Evolutionary conservation across 2,329 filamentous ascomycete species (phyloP).

Genomic region (Fusarium udum): DNA sequence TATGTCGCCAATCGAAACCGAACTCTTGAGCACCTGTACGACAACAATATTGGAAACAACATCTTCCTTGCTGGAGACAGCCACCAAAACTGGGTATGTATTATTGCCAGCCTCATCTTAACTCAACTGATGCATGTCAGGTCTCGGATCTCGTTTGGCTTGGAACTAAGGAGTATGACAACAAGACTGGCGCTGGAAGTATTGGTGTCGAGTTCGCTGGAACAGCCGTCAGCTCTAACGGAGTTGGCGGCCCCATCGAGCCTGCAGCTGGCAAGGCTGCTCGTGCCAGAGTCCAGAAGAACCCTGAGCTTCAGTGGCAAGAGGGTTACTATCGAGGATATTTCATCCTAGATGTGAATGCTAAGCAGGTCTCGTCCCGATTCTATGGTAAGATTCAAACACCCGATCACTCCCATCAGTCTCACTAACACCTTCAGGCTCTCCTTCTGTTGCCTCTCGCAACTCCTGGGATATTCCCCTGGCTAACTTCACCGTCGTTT

Average conservation of each 20-base stretch:
- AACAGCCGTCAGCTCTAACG: conserved; percentile 62
- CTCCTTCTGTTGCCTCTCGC: conserved; percentile 65
- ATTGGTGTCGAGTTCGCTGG: conserved; percentile 74
- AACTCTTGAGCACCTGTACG: conserved; percentile 72
- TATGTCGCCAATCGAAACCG: conserved; percentile 77
- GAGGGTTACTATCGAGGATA: conserved; percentile 80
- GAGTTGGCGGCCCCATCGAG: conserved; percentile 53
- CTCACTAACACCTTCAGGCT: conserved; percentile 4
- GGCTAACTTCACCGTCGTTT: conserved; percentile 74
- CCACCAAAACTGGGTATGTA: conserved; percentile 53
- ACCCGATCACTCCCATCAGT: fast-evolving
- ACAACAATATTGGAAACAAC: conserved; percentile 76
- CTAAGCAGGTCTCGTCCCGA: conserved; percentile 66
- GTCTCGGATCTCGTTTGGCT: conserved; percentile 67
- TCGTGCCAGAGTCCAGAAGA: conserved; percentile 50
- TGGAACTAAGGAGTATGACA: conserved; percentile 62
- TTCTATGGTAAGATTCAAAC: conserved; percentile 62
- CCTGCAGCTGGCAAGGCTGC: conserved; percentile 47
- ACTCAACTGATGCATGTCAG: conserved; percentile 51
- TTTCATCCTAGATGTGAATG: conserved; percentile 69
- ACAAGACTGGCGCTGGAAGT: conserved; percentile 61
- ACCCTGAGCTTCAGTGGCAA: conserved; percentile 75
- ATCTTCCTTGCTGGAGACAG: conserved; percentile 77
- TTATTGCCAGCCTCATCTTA: fast-evolving
- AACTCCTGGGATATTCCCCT: conserved; percentile 73